phyloP scores from a whole-genome alignment of 306 rosid species.

The Ochetophila trinervis region DNA sequence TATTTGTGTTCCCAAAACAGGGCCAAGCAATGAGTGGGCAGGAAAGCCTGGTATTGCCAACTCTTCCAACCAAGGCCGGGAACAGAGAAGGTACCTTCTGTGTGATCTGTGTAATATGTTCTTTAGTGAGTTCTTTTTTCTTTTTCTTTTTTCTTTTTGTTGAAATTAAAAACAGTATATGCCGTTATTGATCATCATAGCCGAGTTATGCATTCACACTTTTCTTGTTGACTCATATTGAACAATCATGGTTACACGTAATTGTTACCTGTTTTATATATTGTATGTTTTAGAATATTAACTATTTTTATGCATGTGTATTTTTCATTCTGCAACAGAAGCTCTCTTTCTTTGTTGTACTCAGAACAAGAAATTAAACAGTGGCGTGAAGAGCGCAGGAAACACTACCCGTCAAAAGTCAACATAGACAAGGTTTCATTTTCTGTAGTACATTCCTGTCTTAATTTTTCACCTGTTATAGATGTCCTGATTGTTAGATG shows the following conservation, averaged over 20 bases:
- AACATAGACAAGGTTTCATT: constrained; percentile 54
- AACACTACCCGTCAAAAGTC: constrained; percentile 57
- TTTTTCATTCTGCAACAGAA: constrained; percentile 27
- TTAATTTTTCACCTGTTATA: constrained; percentile 19
- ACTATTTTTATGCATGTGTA: constrained; percentile 19
- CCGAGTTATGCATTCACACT: constrained; percentile 6
- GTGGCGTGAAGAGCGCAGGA: constrained; percentile 89
- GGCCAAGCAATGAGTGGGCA: constrained; percentile 39
- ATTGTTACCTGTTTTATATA: constrained; percentile 5
- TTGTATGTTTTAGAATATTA: neutral
- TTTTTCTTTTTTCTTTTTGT: too few relatives aligned
- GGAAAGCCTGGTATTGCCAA: constrained; percentile 29
- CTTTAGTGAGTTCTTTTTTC: neutral
- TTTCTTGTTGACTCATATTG: constrained; percentile 1
- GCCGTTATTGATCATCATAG: neutral
- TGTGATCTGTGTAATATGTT: constrained; percentile 5
- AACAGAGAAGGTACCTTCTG: constrained; percentile 54
- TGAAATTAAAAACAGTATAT: neutral
- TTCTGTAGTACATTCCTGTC: constrained; percentile 16
- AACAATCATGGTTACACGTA: constrained; percentile 1
- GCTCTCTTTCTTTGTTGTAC: constrained; percentile 44
- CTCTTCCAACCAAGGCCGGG: constrained; percentile 42
- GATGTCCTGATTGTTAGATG: constrained; percentile 30
- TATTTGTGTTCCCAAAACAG: constrained; percentile 31
- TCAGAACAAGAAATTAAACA: constrained; percentile 68